phyloP scores from a whole-genome alignment of 1,284 basidiomycete genomes.

The Xanthoconium separans region DNA sequence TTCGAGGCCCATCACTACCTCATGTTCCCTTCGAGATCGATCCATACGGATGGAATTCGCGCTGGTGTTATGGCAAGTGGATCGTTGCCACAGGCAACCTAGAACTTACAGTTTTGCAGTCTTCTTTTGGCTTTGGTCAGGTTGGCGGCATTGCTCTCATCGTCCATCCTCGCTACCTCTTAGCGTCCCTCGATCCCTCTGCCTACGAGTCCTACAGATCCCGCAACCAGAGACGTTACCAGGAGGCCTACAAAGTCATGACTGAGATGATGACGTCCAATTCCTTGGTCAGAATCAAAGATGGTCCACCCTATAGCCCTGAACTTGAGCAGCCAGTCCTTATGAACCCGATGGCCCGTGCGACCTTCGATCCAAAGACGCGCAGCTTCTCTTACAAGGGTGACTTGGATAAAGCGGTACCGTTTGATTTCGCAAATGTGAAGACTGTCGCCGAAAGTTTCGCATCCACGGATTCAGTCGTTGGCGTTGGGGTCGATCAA shows the following conservation, averaged over 20 bases:
- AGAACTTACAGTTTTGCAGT: constrained; percentile 42
- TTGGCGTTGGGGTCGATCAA: constrained; percentile 86
- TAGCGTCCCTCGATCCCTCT: constrained; percentile 76
- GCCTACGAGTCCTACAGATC: constrained; percentile 75
- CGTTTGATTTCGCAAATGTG: constrained; percentile 66
- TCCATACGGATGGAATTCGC: constrained; percentile 90
- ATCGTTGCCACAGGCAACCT: background rate
- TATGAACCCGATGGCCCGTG: constrained; percentile 91
- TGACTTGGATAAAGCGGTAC: constrained; percentile 56
- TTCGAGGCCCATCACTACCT: constrained; percentile 90
- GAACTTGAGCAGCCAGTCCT: constrained; percentile 90
- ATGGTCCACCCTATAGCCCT: constrained; percentile 84
- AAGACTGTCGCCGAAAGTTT: constrained; percentile 59
- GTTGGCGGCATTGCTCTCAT: constrained; percentile 92
- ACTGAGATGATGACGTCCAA: constrained; percentile 93
- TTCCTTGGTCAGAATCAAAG: constrained; percentile 94
- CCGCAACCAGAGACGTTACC: constrained; percentile 68
- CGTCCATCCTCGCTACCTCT: constrained; percentile 89
- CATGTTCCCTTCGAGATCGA: constrained; percentile 96
- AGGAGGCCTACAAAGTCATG: constrained; percentile 89
- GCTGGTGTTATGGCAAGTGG: constrained; percentile 79
- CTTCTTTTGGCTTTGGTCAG: constrained; percentile 99
- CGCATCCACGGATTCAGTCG: constrained; percentile 42
- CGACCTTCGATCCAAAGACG: constrained; percentile 78
- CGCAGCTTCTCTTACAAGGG: constrained; percentile 80